phyloP scores from a whole-genome alignment of 345 rosid species.

The Acer campestre region DNA sequence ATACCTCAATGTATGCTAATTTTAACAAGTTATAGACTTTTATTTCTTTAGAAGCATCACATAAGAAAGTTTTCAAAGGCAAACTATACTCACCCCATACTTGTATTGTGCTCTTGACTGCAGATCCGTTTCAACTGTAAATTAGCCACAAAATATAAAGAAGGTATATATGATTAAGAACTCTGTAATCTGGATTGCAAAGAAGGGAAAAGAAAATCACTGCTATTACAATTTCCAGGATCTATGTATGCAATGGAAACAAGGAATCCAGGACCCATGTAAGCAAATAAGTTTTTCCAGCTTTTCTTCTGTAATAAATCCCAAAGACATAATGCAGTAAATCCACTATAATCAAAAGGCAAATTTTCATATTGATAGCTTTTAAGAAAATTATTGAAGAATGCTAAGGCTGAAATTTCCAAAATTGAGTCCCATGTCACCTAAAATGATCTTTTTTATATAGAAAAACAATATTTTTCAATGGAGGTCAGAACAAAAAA shows the following conservation, averaged over 20 bases:
- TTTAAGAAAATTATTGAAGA: background rate
- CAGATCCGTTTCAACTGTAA: slow-evolving; percentile 90
- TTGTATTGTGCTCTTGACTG: slow-evolving; percentile 88
- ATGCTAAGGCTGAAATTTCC: no score
- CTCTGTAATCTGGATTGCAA: slow-evolving; percentile 6
- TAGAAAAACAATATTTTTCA: background rate
- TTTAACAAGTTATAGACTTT: background rate
- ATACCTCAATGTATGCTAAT: background rate
- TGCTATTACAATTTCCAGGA: slow-evolving; percentile 89
- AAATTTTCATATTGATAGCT: slow-evolving; percentile 1
- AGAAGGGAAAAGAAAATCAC: background rate
- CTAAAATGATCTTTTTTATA: background rate
- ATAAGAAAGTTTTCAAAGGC: background rate
- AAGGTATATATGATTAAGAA: background rate
- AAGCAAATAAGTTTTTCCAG: slow-evolving; percentile 87
- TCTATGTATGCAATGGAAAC: slow-evolving; percentile 95
- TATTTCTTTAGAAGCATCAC: slow-evolving; percentile 1
- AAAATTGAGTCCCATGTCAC: no score
- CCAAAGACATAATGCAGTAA: background rate
- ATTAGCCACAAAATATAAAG: slow-evolving; percentile 27
- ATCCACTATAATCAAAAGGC: slow-evolving; percentile 1
- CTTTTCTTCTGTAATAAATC: slow-evolving; percentile 58
- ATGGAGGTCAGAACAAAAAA: background rate
- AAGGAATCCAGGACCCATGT: slow-evolving; percentile 93
- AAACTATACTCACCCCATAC: slow-evolving; percentile 58